Evolutionary conservation across 331 rosid species (phyloP).

Genomic region (Saraca asoca): DNA sequence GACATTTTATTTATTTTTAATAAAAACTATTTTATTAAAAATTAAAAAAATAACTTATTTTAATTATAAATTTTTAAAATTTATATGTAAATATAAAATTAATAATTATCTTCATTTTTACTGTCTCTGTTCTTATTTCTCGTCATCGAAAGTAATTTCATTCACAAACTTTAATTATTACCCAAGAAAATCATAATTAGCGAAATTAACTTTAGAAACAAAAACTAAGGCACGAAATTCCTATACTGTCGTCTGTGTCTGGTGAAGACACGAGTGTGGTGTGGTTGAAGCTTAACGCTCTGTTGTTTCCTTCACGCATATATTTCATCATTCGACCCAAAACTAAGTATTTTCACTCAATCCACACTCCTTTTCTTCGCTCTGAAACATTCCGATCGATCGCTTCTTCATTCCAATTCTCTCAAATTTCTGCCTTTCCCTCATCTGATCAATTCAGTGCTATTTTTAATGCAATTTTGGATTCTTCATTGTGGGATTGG

Average conservation of each 20-base stretch:
- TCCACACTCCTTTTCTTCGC: slow-evolving; percentile 30
- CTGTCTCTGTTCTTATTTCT: too few species aligned
- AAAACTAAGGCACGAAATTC: background rate
- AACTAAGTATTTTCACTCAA: slow-evolving; percentile 37
- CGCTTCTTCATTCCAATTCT: slow-evolving; percentile 25
- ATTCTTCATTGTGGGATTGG: too few species aligned
- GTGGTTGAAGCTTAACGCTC: slow-evolving; percentile 34
- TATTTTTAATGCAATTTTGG: slow-evolving; percentile 11
- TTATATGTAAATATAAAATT: too few species aligned
- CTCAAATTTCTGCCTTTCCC: slow-evolving; percentile 18
- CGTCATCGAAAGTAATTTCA: too few species aligned
- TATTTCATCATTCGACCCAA: slow-evolving; percentile 49
- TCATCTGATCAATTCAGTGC: slow-evolving; percentile 40
- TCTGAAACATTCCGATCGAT: slow-evolving; percentile 37
- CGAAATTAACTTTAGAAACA: too few species aligned
- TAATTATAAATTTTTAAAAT: too few species aligned
- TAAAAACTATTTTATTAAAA: too few species aligned
- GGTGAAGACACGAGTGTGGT: slow-evolving; percentile 2
- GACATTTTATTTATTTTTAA: too few species aligned
- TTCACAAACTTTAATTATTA: too few species aligned
- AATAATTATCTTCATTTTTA: too few species aligned
- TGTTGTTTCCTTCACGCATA: slow-evolving; percentile 39
- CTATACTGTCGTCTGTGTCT: slow-evolving; percentile 27
- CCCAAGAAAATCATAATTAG: too few species aligned
- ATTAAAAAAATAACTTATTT: too few species aligned